phyloP scores from a whole-genome alignment of 2,329 filamentous ascomycete species.

The Emydomyces testavorans region DNA sequence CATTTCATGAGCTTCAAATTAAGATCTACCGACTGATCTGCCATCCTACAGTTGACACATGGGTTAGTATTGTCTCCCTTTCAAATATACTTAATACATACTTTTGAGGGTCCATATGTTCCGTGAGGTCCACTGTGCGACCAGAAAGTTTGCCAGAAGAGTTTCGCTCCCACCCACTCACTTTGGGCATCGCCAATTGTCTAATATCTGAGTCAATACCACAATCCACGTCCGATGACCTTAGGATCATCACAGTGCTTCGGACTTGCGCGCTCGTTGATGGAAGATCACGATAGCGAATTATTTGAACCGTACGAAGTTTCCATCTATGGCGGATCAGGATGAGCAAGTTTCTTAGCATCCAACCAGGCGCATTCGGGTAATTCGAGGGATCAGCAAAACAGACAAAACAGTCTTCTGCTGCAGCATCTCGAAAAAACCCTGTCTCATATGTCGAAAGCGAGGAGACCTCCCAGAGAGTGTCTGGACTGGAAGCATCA shows the following conservation, averaged over 20 bases:
- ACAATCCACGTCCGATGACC: conserved; percentile 21
- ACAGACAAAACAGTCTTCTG: conserved; percentile 68
- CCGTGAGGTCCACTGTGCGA: conserved; percentile 68
- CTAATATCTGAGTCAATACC: conserved; percentile 17
- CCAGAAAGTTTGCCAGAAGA: conserved; percentile 64
- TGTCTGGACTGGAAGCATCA: not conserved
- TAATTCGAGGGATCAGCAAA: conserved; percentile 94
- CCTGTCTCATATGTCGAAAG: conserved; percentile 70
- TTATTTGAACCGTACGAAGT: conserved; percentile 63
- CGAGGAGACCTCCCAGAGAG: conserved; percentile 60
- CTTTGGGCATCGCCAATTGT: conserved; percentile 56
- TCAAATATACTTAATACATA: conserved; percentile 16
- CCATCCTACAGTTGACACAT: conserved; percentile 41
- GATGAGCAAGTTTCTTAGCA: conserved; percentile 76
- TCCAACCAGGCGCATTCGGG: conserved; percentile 77
- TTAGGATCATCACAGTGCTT: conserved; percentile 63
- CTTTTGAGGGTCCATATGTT: conserved; percentile 82
- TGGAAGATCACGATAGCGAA: conserved; percentile 83
- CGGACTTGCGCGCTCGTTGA: conserved; percentile 64
- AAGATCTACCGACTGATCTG: conserved; percentile 87
- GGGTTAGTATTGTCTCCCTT: not conserved
- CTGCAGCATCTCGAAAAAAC: conserved; percentile 64
- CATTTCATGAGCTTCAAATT: conserved; percentile 99
- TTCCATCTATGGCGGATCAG: conserved; percentile 73
- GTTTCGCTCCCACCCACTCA: conserved; percentile 91